These are phyloP conservation scores for Aphanomyces astaci DNA, from an alignment of 352 stramenopile genomes.

Conservation along the genomic window DNA sequence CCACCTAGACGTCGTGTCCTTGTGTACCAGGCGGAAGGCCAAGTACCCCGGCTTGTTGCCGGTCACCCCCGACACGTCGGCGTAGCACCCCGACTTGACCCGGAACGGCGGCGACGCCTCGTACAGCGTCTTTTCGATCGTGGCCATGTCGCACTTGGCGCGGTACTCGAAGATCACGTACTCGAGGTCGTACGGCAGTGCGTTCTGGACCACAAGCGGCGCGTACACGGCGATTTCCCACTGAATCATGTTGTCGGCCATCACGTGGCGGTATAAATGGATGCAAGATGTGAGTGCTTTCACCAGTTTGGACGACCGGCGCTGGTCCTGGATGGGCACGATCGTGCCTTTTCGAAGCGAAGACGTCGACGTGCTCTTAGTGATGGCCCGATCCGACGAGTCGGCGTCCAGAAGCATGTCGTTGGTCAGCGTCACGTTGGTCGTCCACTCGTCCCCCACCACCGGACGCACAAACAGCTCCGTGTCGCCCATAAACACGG, in stretches of 20 bases:
- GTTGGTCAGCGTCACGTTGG: constrained; percentile 67
- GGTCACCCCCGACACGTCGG: constrained; percentile 67
- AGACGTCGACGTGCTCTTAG: background rate
- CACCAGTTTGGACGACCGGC: constrained; percentile 62
- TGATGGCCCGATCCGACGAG: background rate
- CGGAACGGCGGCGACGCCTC: constrained; percentile 37
- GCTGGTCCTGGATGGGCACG: constrained; percentile 64
- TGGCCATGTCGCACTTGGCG: constrained; percentile 45
- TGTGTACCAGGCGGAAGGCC: constrained; percentile 45
- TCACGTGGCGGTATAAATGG: constrained; percentile 34
- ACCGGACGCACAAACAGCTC: constrained; percentile 68
- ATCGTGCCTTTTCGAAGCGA: constrained; percentile 30
- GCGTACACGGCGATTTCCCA: constrained; percentile 71
- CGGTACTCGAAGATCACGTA: constrained; percentile 84
- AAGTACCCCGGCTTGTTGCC: constrained; percentile 65
- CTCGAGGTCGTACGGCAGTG: constrained; percentile 74
- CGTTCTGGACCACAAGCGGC: constrained; percentile 81
- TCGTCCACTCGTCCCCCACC: constrained; percentile 62
- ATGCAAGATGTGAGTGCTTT: constrained; percentile 68
- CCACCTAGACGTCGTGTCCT: constrained; percentile 43
- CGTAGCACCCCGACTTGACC: constrained; percentile 62
- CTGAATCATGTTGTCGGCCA: constrained; percentile 34
- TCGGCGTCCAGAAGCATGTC: constrained; percentile 44
- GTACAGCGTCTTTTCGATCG: constrained; percentile 50
- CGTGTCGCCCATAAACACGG: constrained; percentile 70